A percentile compares a stretch with the other conserved stretches of the same genome.
phyloP scores from a whole-genome alignment of 306 rosid genomes.

The Betula pendula region DNA sequence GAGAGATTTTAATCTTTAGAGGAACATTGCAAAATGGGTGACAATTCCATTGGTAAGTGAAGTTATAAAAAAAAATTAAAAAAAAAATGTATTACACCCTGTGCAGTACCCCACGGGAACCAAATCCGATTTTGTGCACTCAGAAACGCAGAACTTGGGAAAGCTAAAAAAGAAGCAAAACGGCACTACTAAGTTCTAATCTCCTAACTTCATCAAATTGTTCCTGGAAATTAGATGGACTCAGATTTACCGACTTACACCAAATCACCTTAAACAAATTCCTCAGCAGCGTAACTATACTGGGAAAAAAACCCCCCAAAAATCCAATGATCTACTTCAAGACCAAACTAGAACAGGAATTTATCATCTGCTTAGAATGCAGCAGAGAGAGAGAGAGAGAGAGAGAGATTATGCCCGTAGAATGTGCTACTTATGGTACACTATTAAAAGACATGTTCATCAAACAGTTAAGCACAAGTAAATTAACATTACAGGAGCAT shows the following conservation, averaged over 20 bases:
- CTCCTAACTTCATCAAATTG: no score
- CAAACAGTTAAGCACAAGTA: not conserved
- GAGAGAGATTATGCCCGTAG: not conserved
- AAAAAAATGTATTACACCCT: no score
- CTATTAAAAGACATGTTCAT: conserved; percentile 22
- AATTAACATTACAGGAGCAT: conserved; percentile 11
- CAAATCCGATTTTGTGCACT: no score
- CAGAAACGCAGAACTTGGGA: no score
- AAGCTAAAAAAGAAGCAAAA: no score
- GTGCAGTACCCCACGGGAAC: no score
- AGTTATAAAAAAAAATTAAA: no score
- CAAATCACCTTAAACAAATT: not conserved
- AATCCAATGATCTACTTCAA: not conserved
- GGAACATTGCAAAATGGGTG: no score
- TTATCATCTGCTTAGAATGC: not conserved
- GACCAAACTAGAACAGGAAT: not conserved
- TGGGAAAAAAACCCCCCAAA: not conserved
- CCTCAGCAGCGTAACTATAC: not conserved
- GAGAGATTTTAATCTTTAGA: no score
- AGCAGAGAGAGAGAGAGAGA: not conserved
- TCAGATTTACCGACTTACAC: not conserved
- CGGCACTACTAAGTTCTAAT: not conserved
- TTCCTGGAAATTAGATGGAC: no score
- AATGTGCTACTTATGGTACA: not conserved
- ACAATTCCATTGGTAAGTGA: no score